Base-by-base conservation (phyloP, 805 yeast genomes). In the Candida verbasci region DNA sequence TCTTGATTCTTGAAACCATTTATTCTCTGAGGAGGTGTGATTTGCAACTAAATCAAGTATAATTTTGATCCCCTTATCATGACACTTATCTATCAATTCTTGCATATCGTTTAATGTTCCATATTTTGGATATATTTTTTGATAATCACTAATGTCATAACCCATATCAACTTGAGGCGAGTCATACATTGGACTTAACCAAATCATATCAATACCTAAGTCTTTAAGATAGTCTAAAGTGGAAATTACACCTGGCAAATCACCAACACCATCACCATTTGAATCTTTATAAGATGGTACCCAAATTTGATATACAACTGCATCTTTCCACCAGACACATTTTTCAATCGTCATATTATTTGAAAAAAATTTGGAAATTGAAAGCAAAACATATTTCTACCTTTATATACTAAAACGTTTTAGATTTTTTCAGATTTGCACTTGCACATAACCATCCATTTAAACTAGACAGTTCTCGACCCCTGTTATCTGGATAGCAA, bases 301-400 rank as follows among this genome's bases (percentile, higher is more conserved):
- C 70, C 78, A 76, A 44, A 76, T 69, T 53, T 76, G 82, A 53
- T 76, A 76, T 14, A 76, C 65, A 12, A 70, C 53, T 33, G 76
- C 72, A 48, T 73, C 72, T 55, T 75, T 74, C 81, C 81, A 76
- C 82, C 79, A 68, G n/a, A n/a, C n/a, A n/a, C n/a, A n/a, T n/a
- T n/a, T n/a, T n/a, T n/a, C n/a, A n/a, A n/a, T n/a, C n/a, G n/a
- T n/a, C n/a, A n/a, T n/a, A n/a, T n/a, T n/a, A n/a, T n/a, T n/a
- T n/a, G n/a, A n/a, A n/a, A n/a, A n/a, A n/a, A n/a, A n/a, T n/a
- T n/a, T n/a, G n/a, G n/a, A n/a, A n/a, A n/a, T n/a, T n/a, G n/a
- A n/a, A n/a, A n/a, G n/a, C n/a, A n/a, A n/a, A n/a, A n/a, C n/a
- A n/a, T n/a, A n/a, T n/a, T n/a, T n/a, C n/a, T n/a, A n/a, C n/a